These are phyloP conservation scores for Echria macrotheca DNA, from an alignment of 495 filamentous ascomycete genomes.

Conservation along the genomic window DNA sequence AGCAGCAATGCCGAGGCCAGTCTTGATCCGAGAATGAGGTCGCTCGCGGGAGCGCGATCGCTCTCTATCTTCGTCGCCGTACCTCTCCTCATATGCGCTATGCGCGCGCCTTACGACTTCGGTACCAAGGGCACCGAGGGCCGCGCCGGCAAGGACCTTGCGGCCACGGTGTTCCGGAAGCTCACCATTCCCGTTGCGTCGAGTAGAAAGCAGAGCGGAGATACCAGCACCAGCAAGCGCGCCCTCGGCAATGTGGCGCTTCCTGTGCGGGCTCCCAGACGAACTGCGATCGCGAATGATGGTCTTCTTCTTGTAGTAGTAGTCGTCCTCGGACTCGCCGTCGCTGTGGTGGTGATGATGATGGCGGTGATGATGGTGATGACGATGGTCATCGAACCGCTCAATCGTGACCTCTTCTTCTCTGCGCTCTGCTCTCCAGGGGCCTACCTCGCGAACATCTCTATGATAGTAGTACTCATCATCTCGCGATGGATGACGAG, in stretches of 20 bases:
- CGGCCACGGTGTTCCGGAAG: slow-evolving; percentile 57
- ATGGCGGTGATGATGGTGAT: slow-evolving; percentile 30
- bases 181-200: slow-evolving; percentile 55
- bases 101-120: slow-evolving; percentile 69
- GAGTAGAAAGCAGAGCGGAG: slow-evolving; percentile 67
- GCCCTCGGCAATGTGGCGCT: slow-evolving; percentile 80
- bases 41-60: slow-evolving; percentile 16
- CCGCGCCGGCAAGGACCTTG: slow-evolving; percentile 74
- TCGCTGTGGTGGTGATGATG: slow-evolving; percentile 34
- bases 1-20: slow-evolving; percentile 71
- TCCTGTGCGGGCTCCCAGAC: slow-evolving; percentile 49
- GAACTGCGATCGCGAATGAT: slow-evolving; percentile 42
- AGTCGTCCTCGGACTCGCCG: slow-evolving; percentile 51
- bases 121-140: slow-evolving; percentile 74
- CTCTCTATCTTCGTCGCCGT: slow-evolving; percentile 45
- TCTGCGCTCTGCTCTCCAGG: slow-evolving; percentile 51
- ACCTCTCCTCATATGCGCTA: slow-evolving; percentile 63
- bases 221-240: slow-evolving; percentile 73
- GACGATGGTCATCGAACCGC: slow-evolving; percentile 43
- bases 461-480: slow-evolving; percentile 46
- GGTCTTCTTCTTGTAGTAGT: slow-evolving; percentile 41
- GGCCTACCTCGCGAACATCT: slow-evolving; percentile 49
- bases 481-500: slow-evolving; percentile 53
- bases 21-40: slow-evolving; percentile 50
- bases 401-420: slow-evolving; percentile 43